phyloP scores from a whole-genome alignment of 2,329 filamentous ascomycete genomes.

The Fusarium euwallaceae region DNA sequence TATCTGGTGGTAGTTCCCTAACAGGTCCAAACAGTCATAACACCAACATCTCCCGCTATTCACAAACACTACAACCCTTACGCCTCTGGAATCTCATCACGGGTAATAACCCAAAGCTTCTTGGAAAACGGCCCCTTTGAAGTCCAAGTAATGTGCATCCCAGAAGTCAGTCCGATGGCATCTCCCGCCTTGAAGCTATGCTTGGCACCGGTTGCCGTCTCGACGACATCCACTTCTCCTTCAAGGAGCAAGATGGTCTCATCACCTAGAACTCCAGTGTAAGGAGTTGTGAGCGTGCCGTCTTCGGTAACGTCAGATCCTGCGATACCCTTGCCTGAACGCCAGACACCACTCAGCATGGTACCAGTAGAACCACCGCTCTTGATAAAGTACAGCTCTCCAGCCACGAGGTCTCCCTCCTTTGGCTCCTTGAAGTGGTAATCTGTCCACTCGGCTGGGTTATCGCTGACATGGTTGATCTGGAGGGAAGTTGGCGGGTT shows the following conservation, averaged over 20 bases:
- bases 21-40: neutral
- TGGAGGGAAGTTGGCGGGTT: slow-evolving; percentile 8
- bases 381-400: slow-evolving; percentile 30
- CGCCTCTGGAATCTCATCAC: neutral
- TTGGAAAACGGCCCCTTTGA: slow-evolving; percentile 16
- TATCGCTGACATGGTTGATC: slow-evolving; percentile 20
- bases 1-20: neutral
- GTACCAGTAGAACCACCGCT: slow-evolving; percentile 18
- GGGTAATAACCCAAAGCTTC: slow-evolving; percentile 14
- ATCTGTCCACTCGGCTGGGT: slow-evolving; percentile 22
- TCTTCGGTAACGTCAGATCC: slow-evolving; percentile 7
- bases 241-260: slow-evolving; percentile 1
- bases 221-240: neutral
- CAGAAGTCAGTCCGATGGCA: slow-evolving; percentile 8
- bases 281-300: neutral
- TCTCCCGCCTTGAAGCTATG: slow-evolving; percentile 16
- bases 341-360: slow-evolving; percentile 15
- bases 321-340: slow-evolving; percentile 8
- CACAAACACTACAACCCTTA: neutral
- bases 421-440: slow-evolving; percentile 33
- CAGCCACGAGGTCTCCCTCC: slow-evolving; percentile 27
- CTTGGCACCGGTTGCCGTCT: slow-evolving; percentile 8
- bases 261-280: neutral
- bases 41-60: neutral
- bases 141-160: slow-evolving; percentile 16